These are phyloP conservation scores for Aspergillus sp. DNA, from an alignment of 2,329 filamentous ascomycete genomes.

Conservation along the genomic window DNA sequence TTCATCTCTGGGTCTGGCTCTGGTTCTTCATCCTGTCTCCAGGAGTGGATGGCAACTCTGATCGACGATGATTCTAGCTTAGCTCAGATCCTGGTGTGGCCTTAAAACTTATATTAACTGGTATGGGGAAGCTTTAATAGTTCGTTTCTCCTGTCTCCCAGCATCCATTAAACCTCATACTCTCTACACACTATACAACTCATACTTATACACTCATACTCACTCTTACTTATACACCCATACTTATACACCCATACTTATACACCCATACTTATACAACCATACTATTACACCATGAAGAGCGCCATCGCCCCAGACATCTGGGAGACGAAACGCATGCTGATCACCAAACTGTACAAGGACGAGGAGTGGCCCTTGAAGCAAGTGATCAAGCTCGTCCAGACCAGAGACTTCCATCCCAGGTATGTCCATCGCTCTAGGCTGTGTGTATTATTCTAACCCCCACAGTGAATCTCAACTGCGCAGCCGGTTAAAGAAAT, in stretches of 20 bases:
- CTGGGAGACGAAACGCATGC: constrained; percentile 10
- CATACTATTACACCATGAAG: constrained; percentile 5
- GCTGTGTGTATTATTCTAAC: not conserved
- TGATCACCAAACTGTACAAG: constrained; percentile 13
- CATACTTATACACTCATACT: too few relatives aligned
- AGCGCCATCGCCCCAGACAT: constrained; percentile 12
- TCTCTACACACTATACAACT: too few relatives aligned
- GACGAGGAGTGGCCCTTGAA: constrained; percentile 14
- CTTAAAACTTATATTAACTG: not conserved
- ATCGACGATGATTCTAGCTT: constrained; percentile 1
- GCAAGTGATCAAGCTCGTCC: constrained; percentile 14
- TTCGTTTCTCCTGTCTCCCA: not conserved
- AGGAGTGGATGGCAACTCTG: not conserved
- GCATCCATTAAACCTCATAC: too few relatives aligned
- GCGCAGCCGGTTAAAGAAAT: constrained; percentile 12
- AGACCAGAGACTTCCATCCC: constrained; percentile 10
- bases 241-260: too few relatives aligned
- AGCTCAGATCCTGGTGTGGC: not conserved
- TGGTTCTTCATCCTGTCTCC: not conserved
- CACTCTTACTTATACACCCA: too few relatives aligned
- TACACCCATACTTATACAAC: too few relatives aligned
- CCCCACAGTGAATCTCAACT: constrained; percentile 4
- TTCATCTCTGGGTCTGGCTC: not conserved
- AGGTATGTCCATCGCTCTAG: not conserved
- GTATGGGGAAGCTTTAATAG: not conserved